phyloP scores from a whole-genome alignment of 352 stramenopile species.

The Globisporangium nodosum region DNA sequence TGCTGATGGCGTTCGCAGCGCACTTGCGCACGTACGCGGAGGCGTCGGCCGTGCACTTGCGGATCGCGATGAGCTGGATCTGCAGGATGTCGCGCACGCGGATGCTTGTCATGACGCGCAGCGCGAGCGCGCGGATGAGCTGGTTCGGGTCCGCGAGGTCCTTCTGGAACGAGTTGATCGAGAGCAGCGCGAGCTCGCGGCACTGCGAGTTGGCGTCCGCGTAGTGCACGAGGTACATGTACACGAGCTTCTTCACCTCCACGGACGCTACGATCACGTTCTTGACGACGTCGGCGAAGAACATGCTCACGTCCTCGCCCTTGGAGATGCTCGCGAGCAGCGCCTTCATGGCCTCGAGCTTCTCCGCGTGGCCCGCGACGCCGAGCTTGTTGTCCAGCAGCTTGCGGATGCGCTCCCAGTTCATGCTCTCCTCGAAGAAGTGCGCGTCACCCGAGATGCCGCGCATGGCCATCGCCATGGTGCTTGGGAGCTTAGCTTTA shows the following conservation, averaged over 20 bases:
- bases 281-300: constrained; percentile 97
- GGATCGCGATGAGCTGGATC: constrained; percentile 97
- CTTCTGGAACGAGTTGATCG: constrained; percentile 99
- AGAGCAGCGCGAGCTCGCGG: constrained; percentile 94
- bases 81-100: constrained; percentile 98
- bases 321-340: constrained; percentile 97
- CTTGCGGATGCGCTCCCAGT: constrained; percentile 82
- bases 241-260: constrained; percentile 99
- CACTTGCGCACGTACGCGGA: constrained; percentile 98
- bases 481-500: too few relatives aligned
- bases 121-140: constrained; percentile 89
- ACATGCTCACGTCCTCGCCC: constrained; percentile 95
- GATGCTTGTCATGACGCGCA: constrained; percentile 97
- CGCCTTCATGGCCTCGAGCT: constrained; percentile 98
- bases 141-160: constrained; percentile 95
- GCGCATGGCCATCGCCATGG: constrained; percentile 31
- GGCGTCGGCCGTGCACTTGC: constrained; percentile 88
- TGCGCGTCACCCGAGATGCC: constrained; percentile 90
- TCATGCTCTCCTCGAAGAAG: constrained; percentile 97
- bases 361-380: constrained; percentile 76
- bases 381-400: constrained; percentile 89
- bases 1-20: constrained; percentile 94
- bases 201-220: constrained; percentile 93
- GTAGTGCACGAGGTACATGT: constrained; percentile 99
- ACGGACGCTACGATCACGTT: constrained; percentile 93